Evolutionary conservation across 2,329 filamentous ascomycete species (phyloP).

Genomic region (Talaromyces islandicus): DNA sequence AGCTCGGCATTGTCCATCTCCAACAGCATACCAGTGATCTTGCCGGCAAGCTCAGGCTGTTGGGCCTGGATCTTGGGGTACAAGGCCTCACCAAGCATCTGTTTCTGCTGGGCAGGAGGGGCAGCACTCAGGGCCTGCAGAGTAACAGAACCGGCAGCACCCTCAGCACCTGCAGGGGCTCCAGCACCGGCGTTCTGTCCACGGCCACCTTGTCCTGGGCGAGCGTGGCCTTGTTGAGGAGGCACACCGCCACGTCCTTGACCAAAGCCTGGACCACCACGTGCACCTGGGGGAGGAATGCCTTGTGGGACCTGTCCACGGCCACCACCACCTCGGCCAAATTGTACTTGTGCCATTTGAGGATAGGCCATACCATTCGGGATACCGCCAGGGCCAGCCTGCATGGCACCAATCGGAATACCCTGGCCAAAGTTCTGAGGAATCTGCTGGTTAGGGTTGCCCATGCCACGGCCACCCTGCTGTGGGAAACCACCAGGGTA

Average conservation of each 20-base stretch:
- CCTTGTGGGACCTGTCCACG: constrained; percentile 57
- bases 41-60: constrained; percentile 92
- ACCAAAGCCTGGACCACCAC: constrained; percentile 41
- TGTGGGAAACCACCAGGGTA: constrained; percentile 78
- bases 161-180: constrained; percentile 29
- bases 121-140: constrained; percentile 46
- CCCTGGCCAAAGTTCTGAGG: constrained; percentile 78
- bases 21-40: constrained; percentile 99
- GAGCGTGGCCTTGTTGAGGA: constrained; percentile 32
- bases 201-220: constrained; percentile 36
- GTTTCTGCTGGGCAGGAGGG: constrained; percentile 81
- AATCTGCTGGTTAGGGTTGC: constrained; percentile 69
- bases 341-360: constrained; percentile 74
- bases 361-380: constrained; percentile 76
- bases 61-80: constrained; percentile 97
- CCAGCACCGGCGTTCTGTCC: constrained; percentile 27
- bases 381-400: constrained; percentile 58
- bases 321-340: constrained; percentile 61
- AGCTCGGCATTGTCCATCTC: constrained; percentile 98
- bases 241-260: constrained; percentile 41
- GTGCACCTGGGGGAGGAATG: constrained; percentile 33
- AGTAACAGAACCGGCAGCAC: constrained; percentile 39
- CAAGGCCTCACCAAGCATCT: constrained; percentile 93
- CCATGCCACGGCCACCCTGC: constrained; percentile 80
- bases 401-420: constrained; percentile 54